These are phyloP conservation scores for Eimeria sp. DNA, from an alignment of 169 alveolate species.

Conservation along the genomic window DNA sequence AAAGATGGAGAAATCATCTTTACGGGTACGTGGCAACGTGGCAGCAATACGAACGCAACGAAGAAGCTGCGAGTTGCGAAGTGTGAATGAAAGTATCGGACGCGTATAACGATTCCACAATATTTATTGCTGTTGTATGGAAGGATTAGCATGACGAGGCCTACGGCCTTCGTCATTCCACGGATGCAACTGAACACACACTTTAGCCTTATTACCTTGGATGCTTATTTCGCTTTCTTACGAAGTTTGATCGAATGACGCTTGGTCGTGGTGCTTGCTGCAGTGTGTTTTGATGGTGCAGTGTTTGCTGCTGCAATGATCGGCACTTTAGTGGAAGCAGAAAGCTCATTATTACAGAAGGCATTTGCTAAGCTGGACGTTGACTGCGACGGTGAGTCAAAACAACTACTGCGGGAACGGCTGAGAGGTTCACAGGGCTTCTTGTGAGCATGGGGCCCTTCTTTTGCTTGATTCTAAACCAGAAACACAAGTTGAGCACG, in stretches of 20 bases:
- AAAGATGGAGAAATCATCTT: slow-evolving; percentile 40
- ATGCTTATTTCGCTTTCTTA: not conserved
- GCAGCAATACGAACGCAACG: not conserved
- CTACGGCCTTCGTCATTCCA: not conserved
- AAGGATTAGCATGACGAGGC: not conserved
- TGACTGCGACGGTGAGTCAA: slow-evolving; percentile 50
- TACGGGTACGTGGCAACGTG: not conserved
- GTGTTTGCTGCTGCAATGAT: slow-evolving; percentile 70
- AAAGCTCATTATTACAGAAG: slow-evolving; percentile 26
- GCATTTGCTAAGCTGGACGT: slow-evolving; percentile 54
- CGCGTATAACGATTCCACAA: not conserved
- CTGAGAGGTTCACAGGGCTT: not conserved
- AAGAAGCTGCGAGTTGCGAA: not conserved
- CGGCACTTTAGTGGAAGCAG: slow-evolving; percentile 56
- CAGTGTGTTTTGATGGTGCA: not conserved
- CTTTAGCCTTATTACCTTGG: not conserved
- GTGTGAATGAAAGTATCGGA: not conserved
- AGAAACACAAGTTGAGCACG: not conserved
- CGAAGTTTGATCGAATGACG: not conserved
- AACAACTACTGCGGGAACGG: not conserved
- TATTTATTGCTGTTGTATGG: not conserved
- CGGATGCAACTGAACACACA: not conserved
- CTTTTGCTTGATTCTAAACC: not conserved
- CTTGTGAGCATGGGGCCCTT: not conserved
- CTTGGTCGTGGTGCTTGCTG: not conserved